Evolutionary conservation across 192 early-diverging fungal species (phyloP).

Genomic region (Lobosporangium transversale): DNA sequence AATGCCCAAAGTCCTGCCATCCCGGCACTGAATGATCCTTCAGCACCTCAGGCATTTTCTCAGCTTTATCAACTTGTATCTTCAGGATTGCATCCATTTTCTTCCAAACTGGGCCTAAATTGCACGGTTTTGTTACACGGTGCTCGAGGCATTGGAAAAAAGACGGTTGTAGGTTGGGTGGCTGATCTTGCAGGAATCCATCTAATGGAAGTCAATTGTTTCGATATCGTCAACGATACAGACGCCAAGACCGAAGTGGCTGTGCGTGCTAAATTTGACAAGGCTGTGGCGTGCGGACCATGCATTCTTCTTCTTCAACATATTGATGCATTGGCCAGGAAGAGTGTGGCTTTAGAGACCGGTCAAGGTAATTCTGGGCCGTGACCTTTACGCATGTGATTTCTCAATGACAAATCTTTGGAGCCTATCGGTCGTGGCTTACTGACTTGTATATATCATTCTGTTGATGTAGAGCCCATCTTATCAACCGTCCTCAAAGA

Average conservation of each 20-base stretch:
- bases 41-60: constrained; percentile 50
- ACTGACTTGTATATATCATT: background rate
- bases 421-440: too few species aligned
- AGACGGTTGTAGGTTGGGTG: constrained; percentile 69
- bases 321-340: constrained; percentile 80
- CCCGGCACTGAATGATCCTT: constrained; percentile 44
- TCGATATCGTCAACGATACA: constrained; percentile 81
- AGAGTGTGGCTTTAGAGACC: constrained; percentile 64
- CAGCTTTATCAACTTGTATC: constrained; percentile 69
- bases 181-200: constrained; percentile 82
- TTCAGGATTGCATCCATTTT: constrained; percentile 80
- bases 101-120: constrained; percentile 70
- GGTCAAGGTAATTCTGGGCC: constrained; percentile 68
- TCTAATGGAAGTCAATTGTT: constrained; percentile 81
- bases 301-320: constrained; percentile 84
- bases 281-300: constrained; percentile 79
- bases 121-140: constrained; percentile 83
- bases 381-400: too few species aligned
- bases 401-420: too few species aligned
- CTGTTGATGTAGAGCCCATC: constrained; percentile 53
- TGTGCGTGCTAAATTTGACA: constrained; percentile 80
- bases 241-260: constrained; percentile 82
- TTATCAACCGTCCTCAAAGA: constrained; percentile 67
- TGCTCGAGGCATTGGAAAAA: constrained; percentile 86
- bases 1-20: constrained; percentile 40